Base-by-base conservation (phyloP, 2,329 filamentous ascomycete species). In the Beauveria varroae region DNA sequence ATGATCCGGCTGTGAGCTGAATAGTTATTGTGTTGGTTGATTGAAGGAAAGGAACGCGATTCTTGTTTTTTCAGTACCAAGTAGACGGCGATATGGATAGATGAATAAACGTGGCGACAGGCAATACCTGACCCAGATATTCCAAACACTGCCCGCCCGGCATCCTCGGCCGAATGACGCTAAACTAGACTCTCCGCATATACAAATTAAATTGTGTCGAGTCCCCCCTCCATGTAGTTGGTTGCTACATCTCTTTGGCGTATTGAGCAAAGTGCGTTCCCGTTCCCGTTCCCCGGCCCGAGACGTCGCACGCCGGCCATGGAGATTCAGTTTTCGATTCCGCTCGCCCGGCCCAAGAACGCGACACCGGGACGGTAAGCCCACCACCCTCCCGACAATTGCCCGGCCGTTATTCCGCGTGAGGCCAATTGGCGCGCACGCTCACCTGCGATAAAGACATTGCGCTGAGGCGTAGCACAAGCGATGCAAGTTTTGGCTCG, bases 321-420 rank as follows among this genome's bases (percentile, higher is more conserved):
- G 73, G 73, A 75, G 68, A 73, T 75, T 57, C 73, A 75, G 54
- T 75, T 75, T 65, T 63, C 59, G 28, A 61, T 64, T 52, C 62
- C 63, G 52, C 60, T 64, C 22, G 61, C 43, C 58, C 54, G 51
- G 49, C 20, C 63, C 37, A 62, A 54, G 41, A 63, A 49, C 20
- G 54, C 56, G 41, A 52, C 62, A 16, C 20, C 56, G 16, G 50
- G 41, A 22, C 61, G 54, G 63, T 64, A 53, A 44, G 63, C 60
- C 30, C 26, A n/a, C 52, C 6, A 8, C 22, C 22, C n/a, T 6
- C 54, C 12, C 28, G 22, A 28, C 22, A 8, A 1, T 3, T 5
- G 14, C 41, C 8, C 41, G 7, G 24, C 24, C n/a, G 9, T 16
- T n/a, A 2, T 12, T n/a, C 24, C n/a, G 24, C 14, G 1, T 0